Evolutionary conservation across 805 yeast genomes (phyloP).

Genomic region (Candida methanosorbosa): DNA sequence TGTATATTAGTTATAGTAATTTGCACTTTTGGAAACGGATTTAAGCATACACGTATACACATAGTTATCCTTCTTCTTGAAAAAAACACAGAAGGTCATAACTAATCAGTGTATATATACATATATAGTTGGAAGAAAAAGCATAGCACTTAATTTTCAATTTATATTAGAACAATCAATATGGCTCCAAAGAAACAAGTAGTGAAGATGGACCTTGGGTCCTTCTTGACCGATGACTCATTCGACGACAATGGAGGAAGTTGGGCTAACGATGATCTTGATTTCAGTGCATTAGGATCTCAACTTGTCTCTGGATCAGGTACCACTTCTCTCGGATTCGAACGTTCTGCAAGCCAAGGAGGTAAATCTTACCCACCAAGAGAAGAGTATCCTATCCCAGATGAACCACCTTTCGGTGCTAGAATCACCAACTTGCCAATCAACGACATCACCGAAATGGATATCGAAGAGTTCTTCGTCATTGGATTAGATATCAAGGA

Average conservation of each 20-base stretch:
- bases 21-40: background rate
- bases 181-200: slow-evolving; percentile 55
- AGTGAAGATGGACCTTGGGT: slow-evolving; percentile 76
- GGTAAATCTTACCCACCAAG: slow-evolving; percentile 22
- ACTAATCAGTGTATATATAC: no score
- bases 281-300: slow-evolving; percentile 27
- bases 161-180: no score
- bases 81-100: no score
- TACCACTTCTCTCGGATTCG: slow-evolving; percentile 16
- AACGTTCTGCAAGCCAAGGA: slow-evolving; percentile 6
- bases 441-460: slow-evolving; percentile 68
- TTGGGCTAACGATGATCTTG: slow-evolving; percentile 84
- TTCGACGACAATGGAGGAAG: slow-evolving; percentile 57
- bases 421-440: slow-evolving; percentile 79
- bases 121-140: no score
- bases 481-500: slow-evolving; percentile 41
- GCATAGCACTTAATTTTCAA: no score
- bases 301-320: slow-evolving; percentile 4
- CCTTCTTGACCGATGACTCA: slow-evolving; percentile 72
- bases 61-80: no score
- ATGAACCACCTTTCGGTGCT: slow-evolving; percentile 88
- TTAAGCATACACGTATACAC: background rate
- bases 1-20: background rate
- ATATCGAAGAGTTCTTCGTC: slow-evolving; percentile 52
- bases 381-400: slow-evolving; percentile 79